These are phyloP conservation scores for Pythium sp. DNA, from an alignment of 352 stramenopile species.

Conservation along the genomic window DNA sequence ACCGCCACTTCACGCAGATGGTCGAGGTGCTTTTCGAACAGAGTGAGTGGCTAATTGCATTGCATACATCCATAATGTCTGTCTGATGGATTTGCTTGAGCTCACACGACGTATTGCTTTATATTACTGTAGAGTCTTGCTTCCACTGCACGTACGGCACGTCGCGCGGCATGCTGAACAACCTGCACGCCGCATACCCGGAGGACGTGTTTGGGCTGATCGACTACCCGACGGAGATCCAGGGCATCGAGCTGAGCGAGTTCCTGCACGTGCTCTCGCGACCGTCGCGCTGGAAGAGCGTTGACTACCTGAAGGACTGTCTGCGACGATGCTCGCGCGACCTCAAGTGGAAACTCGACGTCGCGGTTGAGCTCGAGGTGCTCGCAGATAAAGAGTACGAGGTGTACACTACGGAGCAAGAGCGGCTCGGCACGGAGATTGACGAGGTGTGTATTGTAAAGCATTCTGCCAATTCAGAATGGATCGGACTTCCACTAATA, in stretches of 20 bases:
- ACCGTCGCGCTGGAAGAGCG: slow-evolving; percentile 71
- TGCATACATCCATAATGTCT: neutral
- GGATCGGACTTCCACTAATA: no score
- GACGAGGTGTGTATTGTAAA: slow-evolving; percentile 36
- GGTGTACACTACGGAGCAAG: slow-evolving; percentile 38
- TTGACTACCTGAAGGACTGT: slow-evolving; percentile 82
- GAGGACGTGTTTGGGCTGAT: slow-evolving; percentile 63
- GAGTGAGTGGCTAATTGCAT: slow-evolving; percentile 24
- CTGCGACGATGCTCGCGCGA: slow-evolving; percentile 70
- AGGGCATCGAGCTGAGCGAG: slow-evolving; percentile 60
- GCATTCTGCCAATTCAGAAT: no score
- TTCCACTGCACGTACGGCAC: slow-evolving; percentile 72
- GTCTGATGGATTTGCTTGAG: neutral
- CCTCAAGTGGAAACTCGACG: slow-evolving; percentile 77
- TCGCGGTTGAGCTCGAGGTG: slow-evolving; percentile 63
- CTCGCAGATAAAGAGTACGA: slow-evolving; percentile 66
- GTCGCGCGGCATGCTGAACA: slow-evolving; percentile 42
- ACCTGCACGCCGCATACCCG: slow-evolving; percentile 47
- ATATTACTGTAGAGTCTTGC: slow-evolving; percentile 36
- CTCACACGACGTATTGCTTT: neutral
- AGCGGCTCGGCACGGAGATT: slow-evolving; percentile 69
- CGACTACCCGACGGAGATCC: slow-evolving; percentile 71
- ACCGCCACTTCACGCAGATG: slow-evolving; percentile 57
- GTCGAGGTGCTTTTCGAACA: slow-evolving; percentile 70
- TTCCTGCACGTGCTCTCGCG: slow-evolving; percentile 52